These are phyloP conservation scores for Mycena crocata DNA, from an alignment of 768 basidiomycete genomes.

Conservation along the genomic window DNA sequence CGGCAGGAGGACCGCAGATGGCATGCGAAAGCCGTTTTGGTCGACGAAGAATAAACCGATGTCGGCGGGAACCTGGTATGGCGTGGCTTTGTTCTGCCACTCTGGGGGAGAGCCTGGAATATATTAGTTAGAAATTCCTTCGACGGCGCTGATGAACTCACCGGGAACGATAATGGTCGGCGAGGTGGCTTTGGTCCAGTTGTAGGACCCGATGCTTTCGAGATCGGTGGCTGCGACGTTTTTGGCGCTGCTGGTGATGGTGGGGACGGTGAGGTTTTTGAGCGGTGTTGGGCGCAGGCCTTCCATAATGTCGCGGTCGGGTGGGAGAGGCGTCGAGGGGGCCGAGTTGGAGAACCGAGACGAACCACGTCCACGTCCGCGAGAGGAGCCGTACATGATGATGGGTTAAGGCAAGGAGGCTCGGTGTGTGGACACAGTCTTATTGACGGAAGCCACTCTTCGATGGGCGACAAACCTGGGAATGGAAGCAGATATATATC, in stretches of 20 bases:
- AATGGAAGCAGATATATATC: no score
- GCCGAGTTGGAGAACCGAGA: slow-evolving; percentile 25
- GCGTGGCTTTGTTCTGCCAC: slow-evolving; percentile 62
- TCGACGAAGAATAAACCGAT: slow-evolving; percentile 61
- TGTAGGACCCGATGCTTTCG: slow-evolving; percentile 62
- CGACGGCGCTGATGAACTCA: slow-evolving; percentile 22
- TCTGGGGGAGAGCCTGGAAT: slow-evolving; percentile 66
- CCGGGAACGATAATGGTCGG: slow-evolving; percentile 68
- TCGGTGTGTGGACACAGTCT: no score
- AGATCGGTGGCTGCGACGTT: slow-evolving; percentile 53
- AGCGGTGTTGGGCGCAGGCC: slow-evolving; percentile 45
- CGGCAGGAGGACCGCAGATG: slow-evolving; percentile 52
- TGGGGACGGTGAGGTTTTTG: slow-evolving; percentile 41
- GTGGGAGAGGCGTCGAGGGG: slow-evolving; percentile 36
- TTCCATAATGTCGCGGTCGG: slow-evolving; percentile 50
- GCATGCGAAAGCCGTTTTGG: slow-evolving; percentile 66
- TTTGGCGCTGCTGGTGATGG: slow-evolving; percentile 35
- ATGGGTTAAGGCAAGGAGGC: no score
- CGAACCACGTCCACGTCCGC: slow-evolving; percentile 14
- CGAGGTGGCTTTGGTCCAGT: slow-evolving; percentile 55
- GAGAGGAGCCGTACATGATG: not conserved
- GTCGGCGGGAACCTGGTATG: slow-evolving; percentile 68
- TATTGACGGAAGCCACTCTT: no score
- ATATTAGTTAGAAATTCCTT: not conserved
- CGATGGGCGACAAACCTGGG: no score